Conservation (phyloP, 768 basidiomycete genomes). For the Phaeotremella fagi region DNA sequence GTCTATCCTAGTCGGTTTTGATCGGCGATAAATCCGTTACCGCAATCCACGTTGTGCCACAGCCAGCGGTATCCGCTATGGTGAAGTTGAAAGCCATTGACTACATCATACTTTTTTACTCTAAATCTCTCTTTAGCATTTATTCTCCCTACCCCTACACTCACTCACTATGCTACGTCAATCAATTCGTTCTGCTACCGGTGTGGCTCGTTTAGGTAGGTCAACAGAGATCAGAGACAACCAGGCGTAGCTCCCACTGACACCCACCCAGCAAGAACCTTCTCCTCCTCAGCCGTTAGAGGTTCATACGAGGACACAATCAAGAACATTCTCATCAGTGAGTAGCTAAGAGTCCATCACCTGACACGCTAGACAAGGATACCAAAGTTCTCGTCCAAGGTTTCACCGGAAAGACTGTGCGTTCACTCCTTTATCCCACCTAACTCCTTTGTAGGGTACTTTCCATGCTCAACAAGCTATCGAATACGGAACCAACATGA, state of each 20-base stretch:
- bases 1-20: not conserved
- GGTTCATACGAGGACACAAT: constrained; percentile 82
- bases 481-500: constrained; percentile 93
- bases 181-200: constrained; percentile 31
- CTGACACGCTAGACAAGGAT: constrained; percentile 59
- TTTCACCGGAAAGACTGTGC: constrained; percentile 85
- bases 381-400: constrained; percentile 86
- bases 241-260: too few species aligned
- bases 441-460: constrained; percentile 60
- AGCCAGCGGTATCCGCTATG: not conserved
- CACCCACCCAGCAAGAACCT: constrained; percentile 67
- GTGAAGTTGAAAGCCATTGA: too few species aligned
- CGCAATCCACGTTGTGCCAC: not conserved
- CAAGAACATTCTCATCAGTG: constrained; percentile 75
- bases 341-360: not conserved
- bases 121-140: not conserved
- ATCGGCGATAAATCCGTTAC: not conserved
- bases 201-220: constrained; percentile 22
- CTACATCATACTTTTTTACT: too few species aligned
- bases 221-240: too few species aligned
- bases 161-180: constrained; percentile 16
- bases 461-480: constrained; percentile 93
- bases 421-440: not conserved
- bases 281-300: constrained; percentile 71
- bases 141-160: not conserved